Base-by-base conservation (phyloP, 1,139 yeast genomes). In the Arxiozyma bovina region DNA sequence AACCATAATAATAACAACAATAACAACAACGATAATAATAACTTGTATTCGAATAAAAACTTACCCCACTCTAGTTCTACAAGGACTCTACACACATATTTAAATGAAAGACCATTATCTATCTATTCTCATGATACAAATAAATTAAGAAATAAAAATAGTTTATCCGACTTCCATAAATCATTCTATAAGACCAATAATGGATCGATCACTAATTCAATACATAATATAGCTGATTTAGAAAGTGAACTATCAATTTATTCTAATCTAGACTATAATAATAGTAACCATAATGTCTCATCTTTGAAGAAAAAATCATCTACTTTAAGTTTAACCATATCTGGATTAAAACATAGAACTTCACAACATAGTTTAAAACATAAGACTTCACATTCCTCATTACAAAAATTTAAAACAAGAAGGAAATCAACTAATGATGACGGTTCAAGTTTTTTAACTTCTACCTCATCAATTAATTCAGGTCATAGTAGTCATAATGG, bases 311-410 rank as follows among this genome's bases (percentile, higher is more conserved):
- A 64, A 17, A 64, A 63, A 50, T 55, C 63, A 17, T 67, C 71
- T 4, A 52, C 63, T 1, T 60, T 66, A 9, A 64, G 61, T 57
- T 53, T 64, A 45, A 61, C 68, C 5, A 53, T 63, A 15, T 43
- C 56, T 21, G 62, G 55, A n/a, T 55, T 69, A 45, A 66, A 65
- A 52, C 64, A 63, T 46, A 62, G 63, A 50, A 50, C 60, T 6
- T 64, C 68, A 15, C 67, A 63, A 20, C 58, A 64, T 22, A 62
- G 65, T 51, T 47, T 66, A 38, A 65, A 67, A 53, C 67, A 64
- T 48, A 66, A 66, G 51, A 57, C 63, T 1, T 68, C 71, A 15
- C 70, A 66, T 50, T 61, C 67, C 2, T 69, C 72, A 4, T 54
- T 69, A 47, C 64, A 63, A 48, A 66, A 65, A 51, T 57, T 66